Conservation (phyloP, 768 basidiomycete genomes). For the Macrocybe gigantea region DNA sequence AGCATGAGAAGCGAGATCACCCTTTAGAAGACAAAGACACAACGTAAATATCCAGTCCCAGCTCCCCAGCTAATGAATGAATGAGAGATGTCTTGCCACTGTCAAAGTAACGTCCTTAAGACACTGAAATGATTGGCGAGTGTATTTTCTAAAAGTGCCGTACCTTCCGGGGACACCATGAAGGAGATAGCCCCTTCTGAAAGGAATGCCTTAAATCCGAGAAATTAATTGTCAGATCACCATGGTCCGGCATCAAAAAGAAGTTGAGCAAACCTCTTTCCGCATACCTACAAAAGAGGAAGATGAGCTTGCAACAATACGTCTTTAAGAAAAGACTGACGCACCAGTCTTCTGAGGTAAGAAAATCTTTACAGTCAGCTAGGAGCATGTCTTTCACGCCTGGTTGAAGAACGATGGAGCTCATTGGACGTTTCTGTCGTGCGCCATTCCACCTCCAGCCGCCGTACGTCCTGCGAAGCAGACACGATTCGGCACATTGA, state of each 20-base stretch:
- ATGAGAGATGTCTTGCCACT: constrained; percentile 87
- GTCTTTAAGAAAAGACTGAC: constrained; percentile 18
- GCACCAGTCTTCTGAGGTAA: constrained; percentile 80
- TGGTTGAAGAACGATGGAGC: constrained; percentile 86
- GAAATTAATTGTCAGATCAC: background rate
- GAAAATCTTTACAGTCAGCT: constrained; percentile 80
- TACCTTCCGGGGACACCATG: constrained; percentile 86
- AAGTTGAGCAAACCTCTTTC: constrained; percentile 61
- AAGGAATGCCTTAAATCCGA: constrained; percentile 63
- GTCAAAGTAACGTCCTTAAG: constrained; percentile 12
- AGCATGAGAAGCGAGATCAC: constrained; percentile 30
- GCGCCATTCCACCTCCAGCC: constrained; percentile 90
- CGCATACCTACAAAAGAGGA: constrained; percentile 61
- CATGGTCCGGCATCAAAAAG: background rate
- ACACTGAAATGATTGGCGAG: constrained; percentile 2
- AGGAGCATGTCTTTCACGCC: constrained; percentile 90
- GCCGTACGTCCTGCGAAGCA: constrained; percentile 47
- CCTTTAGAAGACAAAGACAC: constrained; percentile 85
- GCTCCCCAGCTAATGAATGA: constrained; percentile 78
- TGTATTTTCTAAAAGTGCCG: constrained; percentile 9
- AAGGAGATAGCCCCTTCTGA: constrained; percentile 79
- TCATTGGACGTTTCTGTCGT: constrained; percentile 85
- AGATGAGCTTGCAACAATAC: constrained; percentile 7
- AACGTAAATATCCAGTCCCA: constrained; percentile 88
- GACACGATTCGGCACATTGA: background rate